phyloP scores from a whole-genome alignment of 441 rosid genomes.

The Adansonia rubrostipa region DNA sequence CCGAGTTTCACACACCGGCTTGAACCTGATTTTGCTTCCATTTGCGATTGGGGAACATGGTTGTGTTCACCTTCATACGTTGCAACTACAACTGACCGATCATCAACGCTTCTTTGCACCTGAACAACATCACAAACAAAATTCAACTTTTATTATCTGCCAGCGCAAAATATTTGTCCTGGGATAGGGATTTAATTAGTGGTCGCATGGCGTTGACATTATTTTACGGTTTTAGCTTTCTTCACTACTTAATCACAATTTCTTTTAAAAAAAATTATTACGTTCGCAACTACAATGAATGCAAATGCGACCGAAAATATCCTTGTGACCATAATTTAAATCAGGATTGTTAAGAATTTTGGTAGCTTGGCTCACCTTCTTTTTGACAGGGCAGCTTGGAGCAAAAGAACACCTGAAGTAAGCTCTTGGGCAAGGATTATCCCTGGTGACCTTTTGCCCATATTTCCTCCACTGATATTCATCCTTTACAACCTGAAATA shows the following conservation, averaged over 20 bases:
- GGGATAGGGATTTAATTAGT: too few relatives aligned
- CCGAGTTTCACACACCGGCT: slow-evolving; percentile 45
- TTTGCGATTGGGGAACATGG: slow-evolving; percentile 75
- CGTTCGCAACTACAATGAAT: too few relatives aligned
- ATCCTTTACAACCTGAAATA: slow-evolving; percentile 79
- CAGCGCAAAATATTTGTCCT: too few relatives aligned
- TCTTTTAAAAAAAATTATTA: too few relatives aligned
- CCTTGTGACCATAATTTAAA: too few relatives aligned
- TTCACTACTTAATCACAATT: too few relatives aligned
- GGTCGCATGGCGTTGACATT: too few relatives aligned
- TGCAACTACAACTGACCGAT: slow-evolving; percentile 82
- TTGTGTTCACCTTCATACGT: slow-evolving; percentile 99
- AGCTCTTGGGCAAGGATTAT: slow-evolving; percentile 96
- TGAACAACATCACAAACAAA: neutral
- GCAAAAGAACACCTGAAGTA: slow-evolving; percentile 97
- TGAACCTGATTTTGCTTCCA: slow-evolving; percentile 54
- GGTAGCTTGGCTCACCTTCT: slow-evolving; percentile 48
- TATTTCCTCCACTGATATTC: slow-evolving; percentile 99
- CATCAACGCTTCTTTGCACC: slow-evolving; percentile 91
- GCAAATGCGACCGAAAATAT: too few relatives aligned
- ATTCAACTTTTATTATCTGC: too few relatives aligned
- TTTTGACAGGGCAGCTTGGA: slow-evolving; percentile 92
- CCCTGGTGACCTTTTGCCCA: slow-evolving; percentile 97
- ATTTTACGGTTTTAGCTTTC: too few relatives aligned
- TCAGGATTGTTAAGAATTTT: too few relatives aligned